Evolutionary conservation across 768 basidiomycete genomes (phyloP), one percentile per base, ranked within the genome.

Genomic region (Russula compacta): DNA sequence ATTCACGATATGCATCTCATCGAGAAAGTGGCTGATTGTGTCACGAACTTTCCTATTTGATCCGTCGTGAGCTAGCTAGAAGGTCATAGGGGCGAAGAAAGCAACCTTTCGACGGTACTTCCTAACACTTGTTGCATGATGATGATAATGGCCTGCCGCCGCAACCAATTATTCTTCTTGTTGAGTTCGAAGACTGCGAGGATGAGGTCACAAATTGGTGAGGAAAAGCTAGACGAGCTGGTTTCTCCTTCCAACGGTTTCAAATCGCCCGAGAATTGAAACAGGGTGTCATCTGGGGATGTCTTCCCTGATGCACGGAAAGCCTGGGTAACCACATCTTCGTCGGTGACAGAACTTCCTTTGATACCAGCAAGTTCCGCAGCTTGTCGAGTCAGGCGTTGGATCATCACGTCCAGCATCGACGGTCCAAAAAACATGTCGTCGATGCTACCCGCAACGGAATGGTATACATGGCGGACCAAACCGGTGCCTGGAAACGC

Each of bases 391-490:
- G 88, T 92, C 17, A 98, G 82, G 2, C 93, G 84, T 67, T 92
- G 87, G 46, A 95, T 91, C 81, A 95, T 89, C 48, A 95, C 87
- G 70, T 98, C 94, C 47, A 98, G 74, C 92, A 97, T 94, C 0
- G 92, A 94, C 2, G 90, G 95, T 3, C 92, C 94, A 66, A 95
- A 92, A 73, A 95, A 87, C 82, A 97, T 92, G 72, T 98, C 97
- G 71, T 99, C 97, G 68, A 98, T 86, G 71, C 93, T 94, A 64
- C 92, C 90, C 6, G 95, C 83, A 49, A 99, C 90, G 29, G 92
- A 91, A 35, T 87, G 85, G 70, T 95, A 98, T 59, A 99, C 81
- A 24, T 85, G 87, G 57, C 86, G 86, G 56, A 98, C 90, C 40
- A 97, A 78, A 58, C 84, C 85, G 14, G 83, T 83, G 7, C 87